Base-by-base conservation (phyloP, 257 asterid species). In the Nicotiana paniculata region DNA sequence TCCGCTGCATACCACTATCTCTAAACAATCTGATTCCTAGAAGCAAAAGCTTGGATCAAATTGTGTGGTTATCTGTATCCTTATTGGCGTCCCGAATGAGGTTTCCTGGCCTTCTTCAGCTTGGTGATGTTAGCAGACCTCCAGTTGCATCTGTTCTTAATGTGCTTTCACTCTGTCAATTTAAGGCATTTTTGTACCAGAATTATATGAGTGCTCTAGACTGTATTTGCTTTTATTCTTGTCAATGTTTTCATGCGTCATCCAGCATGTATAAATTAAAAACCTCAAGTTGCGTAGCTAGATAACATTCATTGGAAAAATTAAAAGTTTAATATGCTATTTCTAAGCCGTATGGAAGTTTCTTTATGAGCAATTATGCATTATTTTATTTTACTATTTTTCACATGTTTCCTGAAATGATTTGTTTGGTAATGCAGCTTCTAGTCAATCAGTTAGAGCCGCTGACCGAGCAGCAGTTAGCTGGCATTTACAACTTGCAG, bases 371-470 rank as follows among this genome's bases (percentile, higher is more conserved):
- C 35, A 70, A 51, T 28, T 51, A 51, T 15, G 2, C 24, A 24
- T 74, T 15, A 74, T 48, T 74, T 53, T 53, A 13, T 53, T 26
- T n/a, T 3, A 4, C 15, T 6, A 28, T 48, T 3, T 55, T 11
- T 59, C 64, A 26, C 79, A 55, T 13, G 69, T 82, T 83, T 72
- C 17, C 32, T 55, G 82, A 26, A 63, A 68, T 35, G 84, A 77
- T 37, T 63, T 83, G 46, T 81, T 48, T n/a, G 82, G 16, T 32
- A 28, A 39, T 87, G 90, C 95, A 95, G 98, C 98, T 95, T 80
- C 91, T 95, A 12, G 89, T 62, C 68, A 86, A 76, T 86, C 97
- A 93, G 86, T 86, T 95, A 89, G 99, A 95, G 93, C 97, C 98
- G 59, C 88, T 92, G 1, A 92, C 98, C 1, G 99, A 95, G 89